Percentiles rank a stretch among this genome's conserved stretches.
These are phyloP conservation scores for Papiliotrema laurentii DNA, from an alignment of 1,284 basidiomycete genomes.

Conservation along the genomic window DNA sequence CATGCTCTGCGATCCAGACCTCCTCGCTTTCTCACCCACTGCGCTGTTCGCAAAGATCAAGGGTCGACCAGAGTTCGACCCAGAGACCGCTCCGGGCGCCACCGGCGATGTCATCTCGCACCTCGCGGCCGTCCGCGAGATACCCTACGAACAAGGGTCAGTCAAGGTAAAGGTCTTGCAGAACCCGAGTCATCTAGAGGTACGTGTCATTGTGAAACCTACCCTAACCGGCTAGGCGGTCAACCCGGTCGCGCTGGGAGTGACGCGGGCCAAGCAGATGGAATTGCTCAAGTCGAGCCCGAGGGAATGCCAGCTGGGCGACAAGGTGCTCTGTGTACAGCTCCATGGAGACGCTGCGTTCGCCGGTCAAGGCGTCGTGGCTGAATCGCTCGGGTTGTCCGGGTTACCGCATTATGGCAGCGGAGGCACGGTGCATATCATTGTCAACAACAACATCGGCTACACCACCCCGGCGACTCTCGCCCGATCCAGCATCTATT, in stretches of 20 bases:
- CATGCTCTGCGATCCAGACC: conserved; percentile 63
- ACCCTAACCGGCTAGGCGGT: conserved; percentile 58
- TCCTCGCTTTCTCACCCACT: conserved; percentile 62
- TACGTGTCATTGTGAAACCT: conserved; percentile 9
- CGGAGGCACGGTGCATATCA: conserved; percentile 80
- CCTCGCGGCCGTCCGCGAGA: conserved; percentile 53
- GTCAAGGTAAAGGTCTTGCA: conserved; percentile 72
- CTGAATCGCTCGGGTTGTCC: conserved; percentile 76
- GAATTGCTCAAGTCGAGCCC: conserved; percentile 62
- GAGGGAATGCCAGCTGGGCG: conserved; percentile 70
- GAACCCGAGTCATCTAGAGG: conserved; percentile 82
- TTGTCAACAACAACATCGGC: conserved; percentile 81
- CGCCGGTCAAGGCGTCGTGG: conserved; percentile 82
- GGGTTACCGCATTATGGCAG: conserved; percentile 82
- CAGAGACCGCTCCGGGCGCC: conserved; percentile 60
- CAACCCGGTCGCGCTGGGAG: conserved; percentile 78
- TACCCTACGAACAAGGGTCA: conserved; percentile 53
- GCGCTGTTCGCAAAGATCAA: conserved; percentile 79
- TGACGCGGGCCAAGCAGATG: conserved; percentile 88
- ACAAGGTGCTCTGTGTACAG: conserved; percentile 80
- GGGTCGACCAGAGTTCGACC: conserved; percentile 62
- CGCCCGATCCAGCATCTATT: conserved; percentile 78
- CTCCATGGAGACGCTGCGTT: conserved; percentile 87
- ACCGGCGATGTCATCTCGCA: conserved; percentile 84
- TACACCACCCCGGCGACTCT: conserved; percentile 81